Conservation (phyloP, 768 basidiomycete genomes). For the Macrolepiota fuliginosa region DNA sequence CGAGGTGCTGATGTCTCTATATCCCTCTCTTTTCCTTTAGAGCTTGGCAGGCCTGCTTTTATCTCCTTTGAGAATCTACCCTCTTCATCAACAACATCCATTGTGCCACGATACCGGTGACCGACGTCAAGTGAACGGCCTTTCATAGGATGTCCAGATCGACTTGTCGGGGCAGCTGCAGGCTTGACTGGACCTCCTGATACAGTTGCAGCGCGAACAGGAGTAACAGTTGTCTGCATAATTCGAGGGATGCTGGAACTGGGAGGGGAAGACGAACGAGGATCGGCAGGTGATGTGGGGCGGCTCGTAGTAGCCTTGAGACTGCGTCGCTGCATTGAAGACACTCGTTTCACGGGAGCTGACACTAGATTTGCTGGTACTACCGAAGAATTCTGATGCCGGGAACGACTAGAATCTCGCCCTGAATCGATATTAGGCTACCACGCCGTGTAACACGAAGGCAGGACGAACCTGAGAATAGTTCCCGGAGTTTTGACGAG, state of each 20-base stretch:
- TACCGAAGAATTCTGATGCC: conserved; percentile 15
- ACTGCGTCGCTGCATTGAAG: conserved; percentile 25
- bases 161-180: neutral
- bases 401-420: conserved; percentile 13
- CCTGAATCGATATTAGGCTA: conserved; percentile 3
- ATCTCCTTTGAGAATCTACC: conserved; percentile 16
- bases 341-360: conserved; percentile 26
- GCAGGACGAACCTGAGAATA: conserved; percentile 28
- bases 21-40: conserved; percentile 26
- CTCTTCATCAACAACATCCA: conserved; percentile 38
- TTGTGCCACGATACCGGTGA: conserved; percentile 31
- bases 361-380: conserved; percentile 24
- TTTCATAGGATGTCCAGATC: conserved; percentile 2
- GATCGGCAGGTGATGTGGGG: conserved; percentile 4
- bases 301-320: conserved; percentile 18
- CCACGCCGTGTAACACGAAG: neutral
- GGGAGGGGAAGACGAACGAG: conserved; percentile 6
- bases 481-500: conserved; percentile 28
- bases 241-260: conserved; percentile 23
- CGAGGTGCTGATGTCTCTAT: conserved; percentile 18
- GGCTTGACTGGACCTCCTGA: neutral
- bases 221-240: conserved; percentile 31
- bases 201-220: conserved; percentile 11
- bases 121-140: conserved; percentile 36
- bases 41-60: conserved; percentile 14